Evolutionary conservation across 2,329 filamentous ascomycete species (phyloP), one percentile per base, ranked within the genome.

Genomic region (Penicillium griseofulvum): DNA sequence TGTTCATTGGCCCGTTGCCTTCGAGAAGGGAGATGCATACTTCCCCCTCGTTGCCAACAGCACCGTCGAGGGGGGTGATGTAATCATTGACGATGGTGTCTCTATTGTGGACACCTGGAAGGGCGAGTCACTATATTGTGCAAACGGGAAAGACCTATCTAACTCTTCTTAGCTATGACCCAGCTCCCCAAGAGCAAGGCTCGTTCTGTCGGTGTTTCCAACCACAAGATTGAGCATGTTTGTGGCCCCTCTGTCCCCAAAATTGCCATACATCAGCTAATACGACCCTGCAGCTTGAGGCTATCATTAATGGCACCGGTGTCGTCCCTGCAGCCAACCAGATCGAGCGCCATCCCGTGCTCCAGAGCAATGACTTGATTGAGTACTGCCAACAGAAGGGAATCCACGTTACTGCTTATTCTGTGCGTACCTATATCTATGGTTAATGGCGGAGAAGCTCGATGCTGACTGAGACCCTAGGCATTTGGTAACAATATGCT

Each of bases 291-390:
- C 36, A 72, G 75, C 72, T 86, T 64, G 78, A 86, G 65, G 76
- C 77, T 47, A 67, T 86, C 64, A 79, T 84, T 70, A 77, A 80
- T 37, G 83, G 73, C 49, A 74, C 72, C n/a, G 72, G 71, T 39
- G 80, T 89, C 61, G 75, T 84, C 1, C 86, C 86, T 1, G 83
- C 83, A 2, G 81, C 82, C 62, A 88, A 89, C 72, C 86, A 89
- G 73, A 84, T 89, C 59, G 86, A 89, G 69, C 84, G 84, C 49
- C 85, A 89, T 69, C 85, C 86, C 2, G 87, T 87, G 64, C 77
- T 89, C 11, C 86, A 87, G 68, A 86, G 84, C 67, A 74, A 74
- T 2, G 76, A 81, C 17, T 73, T 89, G 28, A 70, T 86, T 8
- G 74, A 80, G 14, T 85, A 81, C 71, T 84, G 81, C 73, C 72